These are phyloP conservation scores for Blastobotrys attinorum DNA, from an alignment of 805 yeast genomes.

Conservation along the genomic window DNA sequence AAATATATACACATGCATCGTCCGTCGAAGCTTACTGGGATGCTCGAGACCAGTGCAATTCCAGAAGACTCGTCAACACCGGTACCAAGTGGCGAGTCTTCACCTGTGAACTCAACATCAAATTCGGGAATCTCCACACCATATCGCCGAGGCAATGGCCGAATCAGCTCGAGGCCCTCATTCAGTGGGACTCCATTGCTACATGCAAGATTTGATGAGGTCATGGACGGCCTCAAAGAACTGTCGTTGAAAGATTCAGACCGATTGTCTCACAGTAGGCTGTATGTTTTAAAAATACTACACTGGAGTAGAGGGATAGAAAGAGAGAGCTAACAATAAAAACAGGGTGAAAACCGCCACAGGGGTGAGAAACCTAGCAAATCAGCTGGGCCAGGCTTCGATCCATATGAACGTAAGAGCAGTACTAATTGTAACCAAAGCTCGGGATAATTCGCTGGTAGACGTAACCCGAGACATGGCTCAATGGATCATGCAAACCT, in stretches of 20 bases:
- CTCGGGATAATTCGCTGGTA: constrained; percentile 71
- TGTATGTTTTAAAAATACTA: not conserved
- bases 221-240: constrained; percentile 28
- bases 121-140: too few relatives aligned
- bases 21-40: not conserved
- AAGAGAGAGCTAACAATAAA: not conserved
- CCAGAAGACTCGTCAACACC: too few relatives aligned
- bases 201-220: constrained; percentile 10
- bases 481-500: constrained; percentile 52
- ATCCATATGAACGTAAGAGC: constrained; percentile 59
- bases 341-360: constrained; percentile 22
- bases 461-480: constrained; percentile 71
- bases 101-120: too few relatives aligned
- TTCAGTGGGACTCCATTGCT: constrained; percentile 9
- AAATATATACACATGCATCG: too few relatives aligned
- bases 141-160: too few relatives aligned
- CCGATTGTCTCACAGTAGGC: constrained; percentile 12
- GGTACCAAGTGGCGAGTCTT: too few relatives aligned
- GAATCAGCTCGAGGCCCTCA: constrained; percentile 1
- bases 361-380: constrained; percentile 24
- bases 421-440: constrained; percentile 81
- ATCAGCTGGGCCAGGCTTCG: constrained; percentile 21
- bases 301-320: too few relatives aligned
- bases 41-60: too few relatives aligned
- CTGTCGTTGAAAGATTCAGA: constrained; percentile 33